Evolutionary conservation across 2,329 filamentous ascomycete species (phyloP), one percentile per base, ranked within the genome.

Genomic region (Hypoxylon sp.): DNA sequence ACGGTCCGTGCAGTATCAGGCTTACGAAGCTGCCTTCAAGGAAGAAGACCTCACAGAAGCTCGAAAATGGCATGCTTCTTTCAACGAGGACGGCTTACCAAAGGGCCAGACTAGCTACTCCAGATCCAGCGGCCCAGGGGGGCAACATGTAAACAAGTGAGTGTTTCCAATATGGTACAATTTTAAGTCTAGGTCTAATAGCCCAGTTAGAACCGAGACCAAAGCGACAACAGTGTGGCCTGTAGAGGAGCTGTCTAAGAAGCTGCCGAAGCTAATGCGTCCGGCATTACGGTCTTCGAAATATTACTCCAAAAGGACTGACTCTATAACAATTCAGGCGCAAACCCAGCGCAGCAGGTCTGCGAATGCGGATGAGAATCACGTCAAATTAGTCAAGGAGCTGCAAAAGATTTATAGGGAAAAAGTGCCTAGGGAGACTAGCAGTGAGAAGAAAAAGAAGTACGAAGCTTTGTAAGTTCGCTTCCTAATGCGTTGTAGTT

Each of bases 71-170:
- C 81, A 81, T 53, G 73, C 80, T 51, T 79, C 80, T 0, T 86
- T 88, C 66, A 78, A 80, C 7, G 69, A 79, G 33, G 78, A 75
- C 42, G 79, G 74, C 22, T 74, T 90, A 1, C 88, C 88, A 13
- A 82, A 78, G 60, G 88, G 86, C 7, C 83, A 77, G 49, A 89
- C 85, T 4, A 84, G 79, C 10, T 89, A 83, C 75, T 83, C 88
- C 2, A 82, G 88, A n/a, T 89, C 88, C 2, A 89, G 86, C 71
- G 88, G 88, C 0, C 87, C 88, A 2, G 88, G 88, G 11, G 88
- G 88, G 1, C 88, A 90, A 72, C 86, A 90, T 73, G 87, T 89
- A 33, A 90, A 90, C 75, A 90, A 89, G 88, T 89, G 74, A 59
- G 83, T 77, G 30, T 1, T 33, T 30, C 10, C 17, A 30, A 22